Conservation (phyloP, 2,329 filamentous ascomycete species). For the Oidium heveae region DNA sequence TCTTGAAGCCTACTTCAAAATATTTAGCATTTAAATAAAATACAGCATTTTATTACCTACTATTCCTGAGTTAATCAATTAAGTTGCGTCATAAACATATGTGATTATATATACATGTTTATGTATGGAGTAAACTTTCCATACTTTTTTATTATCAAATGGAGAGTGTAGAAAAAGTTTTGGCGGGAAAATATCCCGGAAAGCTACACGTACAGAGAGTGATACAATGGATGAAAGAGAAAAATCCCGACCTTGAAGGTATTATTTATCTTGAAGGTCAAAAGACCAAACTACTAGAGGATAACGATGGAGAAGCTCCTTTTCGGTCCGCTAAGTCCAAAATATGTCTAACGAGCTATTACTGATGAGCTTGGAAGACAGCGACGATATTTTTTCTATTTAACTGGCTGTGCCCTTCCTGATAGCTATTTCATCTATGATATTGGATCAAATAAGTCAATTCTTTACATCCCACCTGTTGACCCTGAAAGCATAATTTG, state of each 20-base stretch:
- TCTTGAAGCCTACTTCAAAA: no score
- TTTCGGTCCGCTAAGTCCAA: constrained; percentile 33
- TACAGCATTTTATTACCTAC: no score
- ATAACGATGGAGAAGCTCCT: constrained; percentile 60
- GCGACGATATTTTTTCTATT: constrained; percentile 82
- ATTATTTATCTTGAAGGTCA: constrained; percentile 76
- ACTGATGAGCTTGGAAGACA: constrained; percentile 27
- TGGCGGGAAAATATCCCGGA: constrained; percentile 48
- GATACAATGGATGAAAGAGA: constrained; percentile 47
- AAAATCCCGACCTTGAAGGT: constrained; percentile 38
- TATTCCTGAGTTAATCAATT: no score
- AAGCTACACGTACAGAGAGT: constrained; percentile 71
- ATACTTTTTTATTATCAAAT: neutral
- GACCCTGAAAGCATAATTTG: constrained; percentile 81
- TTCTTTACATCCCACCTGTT: constrained; percentile 73
- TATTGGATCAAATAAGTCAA: constrained; percentile 44
- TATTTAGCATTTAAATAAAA: no score
- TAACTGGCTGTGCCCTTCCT: constrained; percentile 59
- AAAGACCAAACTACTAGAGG: constrained; percentile 58
- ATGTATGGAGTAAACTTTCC: no score
- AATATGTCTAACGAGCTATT: neutral
- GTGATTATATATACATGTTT: no score
- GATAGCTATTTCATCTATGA: constrained; percentile 68
- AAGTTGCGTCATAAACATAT: no score
- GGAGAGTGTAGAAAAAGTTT: constrained; percentile 15